A percentile compares a stretch with the other conserved stretches of the same genome.
Conservation (phyloP, 805 yeast genomes). For the Yarrowia porcina region DNA sequence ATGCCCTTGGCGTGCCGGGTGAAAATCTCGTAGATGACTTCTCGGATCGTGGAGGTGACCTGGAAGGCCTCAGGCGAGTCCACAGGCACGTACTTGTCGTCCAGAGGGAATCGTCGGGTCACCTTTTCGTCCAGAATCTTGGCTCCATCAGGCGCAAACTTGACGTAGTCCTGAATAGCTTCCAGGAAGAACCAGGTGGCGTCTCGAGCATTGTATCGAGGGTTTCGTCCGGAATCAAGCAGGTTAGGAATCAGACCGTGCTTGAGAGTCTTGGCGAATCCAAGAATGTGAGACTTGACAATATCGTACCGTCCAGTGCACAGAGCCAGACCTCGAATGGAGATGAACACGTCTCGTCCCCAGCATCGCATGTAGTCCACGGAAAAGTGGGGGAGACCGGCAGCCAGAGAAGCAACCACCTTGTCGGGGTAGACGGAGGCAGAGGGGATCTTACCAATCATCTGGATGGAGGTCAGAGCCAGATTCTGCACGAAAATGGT, state of each 20-base stretch:
- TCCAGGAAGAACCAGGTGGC: constrained; percentile 95
- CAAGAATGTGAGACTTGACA: constrained; percentile 76
- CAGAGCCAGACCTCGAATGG: constrained; percentile 75
- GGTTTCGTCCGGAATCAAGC: constrained; percentile 88
- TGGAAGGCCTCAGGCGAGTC: constrained; percentile 75
- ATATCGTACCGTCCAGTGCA: constrained; percentile 75
- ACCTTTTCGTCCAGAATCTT: constrained; percentile 67
- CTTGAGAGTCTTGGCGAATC: constrained; percentile 85
- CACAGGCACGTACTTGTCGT: constrained; percentile 69
- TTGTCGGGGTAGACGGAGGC: constrained; percentile 71
- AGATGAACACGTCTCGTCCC: constrained; percentile 95
- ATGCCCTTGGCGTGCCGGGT: constrained; percentile 88
- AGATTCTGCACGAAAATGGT: constrained; percentile 75
- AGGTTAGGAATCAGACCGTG: constrained; percentile 94
- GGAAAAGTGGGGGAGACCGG: constrained; percentile 94
- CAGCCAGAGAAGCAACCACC: constrained; percentile 74
- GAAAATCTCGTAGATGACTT: constrained; percentile 76
- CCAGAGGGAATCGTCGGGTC: constrained; percentile 80
- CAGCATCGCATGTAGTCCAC: constrained; percentile 92
- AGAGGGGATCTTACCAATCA: constrained; percentile 69
- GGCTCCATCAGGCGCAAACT: constrained; percentile 64
- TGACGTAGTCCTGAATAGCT: constrained; percentile 78
- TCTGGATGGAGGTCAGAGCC: constrained; percentile 79
- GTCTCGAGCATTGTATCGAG: constrained; percentile 93
- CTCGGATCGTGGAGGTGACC: constrained; percentile 65